These are phyloP conservation scores for Pseudogymnoascus destructans DNA, from an alignment of 2,329 filamentous ascomycete genomes.

Conservation along the genomic window DNA sequence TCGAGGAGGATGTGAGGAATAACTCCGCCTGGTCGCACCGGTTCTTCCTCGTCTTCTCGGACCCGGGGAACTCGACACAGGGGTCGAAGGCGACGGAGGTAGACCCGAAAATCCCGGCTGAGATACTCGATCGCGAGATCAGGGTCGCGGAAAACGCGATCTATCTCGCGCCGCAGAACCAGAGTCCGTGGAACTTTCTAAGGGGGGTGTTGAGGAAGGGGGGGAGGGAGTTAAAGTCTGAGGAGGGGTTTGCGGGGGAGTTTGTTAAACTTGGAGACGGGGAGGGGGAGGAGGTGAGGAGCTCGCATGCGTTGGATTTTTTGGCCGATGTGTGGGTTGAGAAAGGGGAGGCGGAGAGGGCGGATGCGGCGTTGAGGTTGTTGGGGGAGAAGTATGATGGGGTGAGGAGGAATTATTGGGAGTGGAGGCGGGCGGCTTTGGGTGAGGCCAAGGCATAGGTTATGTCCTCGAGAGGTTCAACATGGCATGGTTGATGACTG, in stretches of 20 bases:
- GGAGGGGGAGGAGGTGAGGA: constrained; percentile 40
- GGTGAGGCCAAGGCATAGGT: background rate
- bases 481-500: background rate
- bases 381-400: constrained; percentile 82
- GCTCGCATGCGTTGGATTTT: constrained; percentile 57
- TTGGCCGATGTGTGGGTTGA: constrained; percentile 52
- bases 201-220: constrained; percentile 60
- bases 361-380: constrained; percentile 56
- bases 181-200: constrained; percentile 88
- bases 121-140: constrained; percentile 61
- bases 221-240: constrained; percentile 34
- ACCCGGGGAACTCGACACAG: constrained; percentile 38
- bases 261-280: constrained; percentile 37
- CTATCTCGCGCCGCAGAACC: constrained; percentile 74
- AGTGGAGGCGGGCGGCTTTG: constrained; percentile 42
- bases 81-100: constrained; percentile 36
- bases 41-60: constrained; percentile 78
- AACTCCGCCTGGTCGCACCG: constrained; percentile 97
- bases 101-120: constrained; percentile 45
- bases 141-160: constrained; percentile 63
- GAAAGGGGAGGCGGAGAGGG: constrained; percentile 44
- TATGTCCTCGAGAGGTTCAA: background rate
- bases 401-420: constrained; percentile 85
- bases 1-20: constrained; percentile 75
- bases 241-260: constrained; percentile 36